Conservation (phyloP, 352 stramenopile genomes). For the Thalassiosira exigua region DNA sequence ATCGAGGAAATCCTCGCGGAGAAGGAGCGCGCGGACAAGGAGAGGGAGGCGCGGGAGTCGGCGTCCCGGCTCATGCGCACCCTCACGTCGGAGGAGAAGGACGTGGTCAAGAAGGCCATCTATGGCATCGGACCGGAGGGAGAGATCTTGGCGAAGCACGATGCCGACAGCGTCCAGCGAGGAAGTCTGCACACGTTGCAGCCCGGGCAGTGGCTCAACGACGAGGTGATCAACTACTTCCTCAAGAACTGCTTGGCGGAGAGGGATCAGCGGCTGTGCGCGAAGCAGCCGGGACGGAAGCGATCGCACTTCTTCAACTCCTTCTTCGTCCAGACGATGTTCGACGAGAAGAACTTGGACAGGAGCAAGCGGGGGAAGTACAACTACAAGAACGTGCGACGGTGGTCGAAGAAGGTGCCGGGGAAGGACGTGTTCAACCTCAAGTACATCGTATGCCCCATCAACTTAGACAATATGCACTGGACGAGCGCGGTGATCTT, state of each 20-base stretch:
- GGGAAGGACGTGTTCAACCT: constrained; percentile 70
- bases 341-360: constrained; percentile 59
- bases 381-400: constrained; percentile 64
- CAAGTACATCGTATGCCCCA: constrained; percentile 66
- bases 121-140: constrained; percentile 43
- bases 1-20: not conserved
- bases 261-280: constrained; percentile 52
- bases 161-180: constrained; percentile 70
- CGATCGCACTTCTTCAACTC: constrained; percentile 65
- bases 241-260: constrained; percentile 57
- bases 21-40: not conserved
- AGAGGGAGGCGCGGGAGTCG: constrained; percentile 45
- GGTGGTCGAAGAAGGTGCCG: constrained; percentile 67
- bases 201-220: constrained; percentile 63
- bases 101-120: constrained; percentile 61
- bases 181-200: constrained; percentile 56
- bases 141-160: constrained; percentile 66
- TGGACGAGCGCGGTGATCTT: constrained; percentile 64
- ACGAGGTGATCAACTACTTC: constrained; percentile 75
- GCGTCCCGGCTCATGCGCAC: constrained; percentile 63
- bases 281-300: constrained; percentile 43
- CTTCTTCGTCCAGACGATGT: constrained; percentile 68
- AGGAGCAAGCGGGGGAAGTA: constrained; percentile 32
- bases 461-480: constrained; percentile 70
- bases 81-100: constrained; percentile 67